Base-by-base conservation (phyloP, 305 asterid species). In the Fraxinus sp. region DNA sequence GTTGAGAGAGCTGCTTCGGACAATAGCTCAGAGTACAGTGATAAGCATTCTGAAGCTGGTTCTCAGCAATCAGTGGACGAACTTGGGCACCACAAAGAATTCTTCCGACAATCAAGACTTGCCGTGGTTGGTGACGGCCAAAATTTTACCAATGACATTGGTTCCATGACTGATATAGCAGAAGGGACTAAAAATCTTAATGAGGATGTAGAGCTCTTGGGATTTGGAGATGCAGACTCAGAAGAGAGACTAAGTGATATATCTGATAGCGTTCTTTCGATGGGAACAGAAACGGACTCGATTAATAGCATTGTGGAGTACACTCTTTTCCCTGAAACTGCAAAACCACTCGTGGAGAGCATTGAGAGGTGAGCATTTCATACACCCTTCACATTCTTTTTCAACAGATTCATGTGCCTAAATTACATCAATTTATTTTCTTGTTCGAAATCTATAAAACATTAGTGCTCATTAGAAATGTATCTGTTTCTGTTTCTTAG, bases 251-350 rank as follows among this genome's bases (percentile, higher is more conserved):
- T 97, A 24, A 96, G 98, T 86, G 97, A 96, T 86, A 92, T 97
- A 84, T 97, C 99, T 28, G 99, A 97, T 87, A 90, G 98, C 10
- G 98, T 88, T 86, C 98, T 97, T 77, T 97, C 98, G 24, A 95
- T 93, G 97, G 98, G 94, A 82, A 96, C 99, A 7, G 98, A 96
- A 87, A 90, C 99, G 32, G 99, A 96, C 80, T 94, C 99, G 2
- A 80, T 89, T 77, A 93, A 87, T 89, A 94, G 98, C 82, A 91
- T 93, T 35, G 94, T 93, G 10, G 98, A 94, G 89, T 92, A 89
- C 86, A 93, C 95, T 78, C 96, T 94, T 84, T 96, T 94, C 87
- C 98, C 98, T 0, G 98, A 93, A 85, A 81, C 87, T 52, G 64
- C 90, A 22, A 93, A 94, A 83, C 87, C 90, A 80, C 83, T 91